Evolutionary conservation across 495 filamentous ascomycete species (phyloP), one percentile per base, ranked within the genome.

Genomic region (Lindgomyces ingoldianus): DNA sequence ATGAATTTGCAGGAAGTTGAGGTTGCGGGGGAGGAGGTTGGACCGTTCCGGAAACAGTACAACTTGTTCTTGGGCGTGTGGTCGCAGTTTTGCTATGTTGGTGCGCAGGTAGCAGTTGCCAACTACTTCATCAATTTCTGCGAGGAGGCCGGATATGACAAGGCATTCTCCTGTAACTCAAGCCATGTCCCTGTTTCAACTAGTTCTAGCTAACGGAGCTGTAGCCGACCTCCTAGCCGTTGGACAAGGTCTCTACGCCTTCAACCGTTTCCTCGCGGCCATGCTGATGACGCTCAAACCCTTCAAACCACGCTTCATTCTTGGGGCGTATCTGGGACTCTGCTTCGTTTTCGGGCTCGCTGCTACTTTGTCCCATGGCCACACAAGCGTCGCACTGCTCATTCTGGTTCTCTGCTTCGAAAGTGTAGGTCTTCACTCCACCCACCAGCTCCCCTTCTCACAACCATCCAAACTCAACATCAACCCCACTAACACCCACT

Each of bases 1-100:
- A 89, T 80, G 59, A 51, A 79, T 26, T 78, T 78, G 25, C 82
- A 81, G 57, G 75, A 65, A 25, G 79, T 80, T 54, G 30, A 62
- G 39, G 21, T 50, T 12, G 74, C 71, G 19, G 74, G 72, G 11
- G 67, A 69, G 24, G 63, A 71, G 56, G 81, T 79, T 44, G 75
- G 80, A 65, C 69, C 67, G 4, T 29, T 72, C 26, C 33, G 58
- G 12, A 42, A 84, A 58, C 85, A 90, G 64, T 87, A 86, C 73
- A 82, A 79, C 8, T 78, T 91, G 3, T 89, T 89, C 78, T 83
- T 83, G 69, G 87, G 84, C 14, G 79, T 83, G 0, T 79, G 79
- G 29, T 81, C 86, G 2, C 87, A 91, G 71, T 90, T 90, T 73
- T 89, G 85, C 74, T 91, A 72, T 51, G 82, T 84, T 1, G 88